phyloP scores from a whole-genome alignment of 2,329 filamentous ascomycete genomes.

The Fusarium agapanthi region DNA sequence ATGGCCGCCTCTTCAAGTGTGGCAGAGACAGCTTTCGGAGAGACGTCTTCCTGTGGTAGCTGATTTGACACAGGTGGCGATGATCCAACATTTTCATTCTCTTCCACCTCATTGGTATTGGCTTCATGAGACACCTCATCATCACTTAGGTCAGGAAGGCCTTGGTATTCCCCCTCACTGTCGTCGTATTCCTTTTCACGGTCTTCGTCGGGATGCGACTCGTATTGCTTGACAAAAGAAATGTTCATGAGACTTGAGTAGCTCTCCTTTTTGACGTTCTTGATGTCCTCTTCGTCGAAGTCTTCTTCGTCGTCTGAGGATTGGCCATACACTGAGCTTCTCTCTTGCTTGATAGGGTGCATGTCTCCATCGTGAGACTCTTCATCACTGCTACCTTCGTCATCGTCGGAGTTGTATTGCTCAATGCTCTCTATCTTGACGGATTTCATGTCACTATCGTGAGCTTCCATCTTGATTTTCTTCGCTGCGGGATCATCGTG shows the following conservation, averaged over 20 bases:
- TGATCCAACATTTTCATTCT: not conserved
- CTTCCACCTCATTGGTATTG: not conserved
- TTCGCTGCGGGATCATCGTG: not conserved
- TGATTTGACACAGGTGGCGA: slow-evolving; percentile 14
- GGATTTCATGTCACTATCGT: not conserved
- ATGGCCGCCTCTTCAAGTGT: not conserved
- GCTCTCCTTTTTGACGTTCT: not conserved
- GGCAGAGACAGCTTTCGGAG: not conserved
- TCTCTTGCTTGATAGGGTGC: not conserved
- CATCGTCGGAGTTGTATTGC: not conserved
- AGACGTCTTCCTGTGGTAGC: not conserved
- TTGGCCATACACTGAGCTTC: not conserved
- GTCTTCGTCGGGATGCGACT: not conserved
- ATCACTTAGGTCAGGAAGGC: not conserved
- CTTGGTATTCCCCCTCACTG: not conserved
- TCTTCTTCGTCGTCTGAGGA: not conserved
- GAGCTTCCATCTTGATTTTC: slow-evolving; percentile 8
- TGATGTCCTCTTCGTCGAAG: not conserved
- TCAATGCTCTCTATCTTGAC: slow-evolving; percentile 3
- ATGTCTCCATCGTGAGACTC: not conserved
- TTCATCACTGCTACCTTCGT: not conserved
- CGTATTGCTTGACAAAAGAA: not conserved
- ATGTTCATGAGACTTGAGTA: not conserved
- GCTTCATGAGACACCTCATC: not conserved
- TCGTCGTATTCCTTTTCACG: not conserved